phyloP scores from a whole-genome alignment of 2,329 filamentous ascomycete species.

The Neophaeococcomyces mojaviensis region DNA sequence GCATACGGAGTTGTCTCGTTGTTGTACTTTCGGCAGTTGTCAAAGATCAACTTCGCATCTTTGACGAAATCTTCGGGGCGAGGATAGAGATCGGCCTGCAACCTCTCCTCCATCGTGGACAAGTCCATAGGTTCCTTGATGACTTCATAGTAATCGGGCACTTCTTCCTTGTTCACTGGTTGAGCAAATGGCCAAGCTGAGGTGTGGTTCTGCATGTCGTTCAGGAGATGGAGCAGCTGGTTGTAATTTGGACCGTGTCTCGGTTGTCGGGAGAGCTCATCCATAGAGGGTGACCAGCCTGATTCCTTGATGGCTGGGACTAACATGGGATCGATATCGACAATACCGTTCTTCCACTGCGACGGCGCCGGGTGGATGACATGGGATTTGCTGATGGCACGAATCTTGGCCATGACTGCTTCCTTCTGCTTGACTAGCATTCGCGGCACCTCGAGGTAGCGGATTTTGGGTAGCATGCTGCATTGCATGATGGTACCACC shows the following conservation, averaged over 20 bases:
- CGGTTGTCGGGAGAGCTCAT: slow-evolving; percentile 87
- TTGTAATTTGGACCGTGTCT: slow-evolving; percentile 96
- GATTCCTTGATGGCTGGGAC: slow-evolving; percentile 85
- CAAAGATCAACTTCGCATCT: slow-evolving; percentile 82
- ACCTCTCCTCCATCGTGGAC: slow-evolving; percentile 88
- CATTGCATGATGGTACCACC: slow-evolving; percentile 99
- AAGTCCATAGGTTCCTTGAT: slow-evolving; percentile 98
- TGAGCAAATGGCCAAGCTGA: slow-evolving; percentile 91
- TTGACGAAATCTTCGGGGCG: slow-evolving; percentile 87
- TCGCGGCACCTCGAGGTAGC: slow-evolving; percentile 84
- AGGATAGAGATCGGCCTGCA: slow-evolving; percentile 86
- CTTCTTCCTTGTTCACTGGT: slow-evolving; percentile 90
- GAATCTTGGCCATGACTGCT: slow-evolving; percentile 87
- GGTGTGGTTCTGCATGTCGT: slow-evolving; percentile 89
- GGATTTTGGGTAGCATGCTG: slow-evolving; percentile 88
- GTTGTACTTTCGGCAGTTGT: slow-evolving; percentile 94
- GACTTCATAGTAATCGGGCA: slow-evolving; percentile 97
- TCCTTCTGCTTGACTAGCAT: slow-evolving; percentile 98
- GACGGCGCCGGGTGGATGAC: slow-evolving; percentile 77
- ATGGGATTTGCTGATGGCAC: slow-evolving; percentile 81
- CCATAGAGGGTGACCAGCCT: slow-evolving; percentile 97
- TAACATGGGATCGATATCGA: slow-evolving; percentile 72
- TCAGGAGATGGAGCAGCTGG: slow-evolving; percentile 82
- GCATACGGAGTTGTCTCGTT: slow-evolving; percentile 91
- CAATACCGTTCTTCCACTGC: slow-evolving; percentile 71